Conservation (phyloP, 257 asterid genomes). For the Coffea eugenioides region DNA sequence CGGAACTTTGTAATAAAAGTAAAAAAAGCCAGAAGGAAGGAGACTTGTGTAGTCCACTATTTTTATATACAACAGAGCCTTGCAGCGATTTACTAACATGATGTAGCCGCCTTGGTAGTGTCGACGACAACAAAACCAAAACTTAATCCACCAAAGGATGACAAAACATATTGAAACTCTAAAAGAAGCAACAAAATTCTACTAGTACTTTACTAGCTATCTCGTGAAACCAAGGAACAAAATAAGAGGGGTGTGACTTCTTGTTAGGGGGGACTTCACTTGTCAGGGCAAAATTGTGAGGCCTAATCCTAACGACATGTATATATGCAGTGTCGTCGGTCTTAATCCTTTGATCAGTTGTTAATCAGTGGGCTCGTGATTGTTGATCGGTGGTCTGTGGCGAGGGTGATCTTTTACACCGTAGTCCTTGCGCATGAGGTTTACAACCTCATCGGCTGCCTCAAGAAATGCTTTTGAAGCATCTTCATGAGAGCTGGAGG, state of each 20-base stretch:
- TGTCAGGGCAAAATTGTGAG: constrained; percentile 60
- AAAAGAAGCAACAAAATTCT: neutral
- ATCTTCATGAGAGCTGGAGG: constrained; percentile 8
- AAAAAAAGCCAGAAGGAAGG: neutral
- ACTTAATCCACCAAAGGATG: neutral
- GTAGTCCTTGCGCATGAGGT: constrained; percentile 56
- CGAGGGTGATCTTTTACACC: constrained; percentile 24
- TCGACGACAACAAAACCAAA: neutral
- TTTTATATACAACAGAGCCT: constrained; percentile 14
- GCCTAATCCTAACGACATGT: constrained; percentile 33
- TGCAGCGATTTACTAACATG: neutral
- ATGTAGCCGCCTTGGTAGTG: neutral
- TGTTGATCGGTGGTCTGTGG: constrained; percentile 74
- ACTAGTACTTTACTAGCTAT: no score
- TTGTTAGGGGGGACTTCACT: constrained; percentile 40
- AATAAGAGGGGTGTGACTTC: neutral
- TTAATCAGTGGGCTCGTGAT: constrained; percentile 49
- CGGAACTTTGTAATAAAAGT: neutral
- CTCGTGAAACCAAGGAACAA: neutral
- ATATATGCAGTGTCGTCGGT: neutral
- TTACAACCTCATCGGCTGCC: constrained; percentile 49
- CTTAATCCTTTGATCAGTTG: neutral
- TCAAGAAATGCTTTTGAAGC: constrained; percentile 33
- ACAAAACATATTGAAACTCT: neutral
- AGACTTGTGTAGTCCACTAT: no score